Evolutionary conservation across 2,329 filamentous ascomycete genomes (phyloP), one percentile per base, ranked within the genome.

Genomic region (Metarhizium sp.): DNA sequence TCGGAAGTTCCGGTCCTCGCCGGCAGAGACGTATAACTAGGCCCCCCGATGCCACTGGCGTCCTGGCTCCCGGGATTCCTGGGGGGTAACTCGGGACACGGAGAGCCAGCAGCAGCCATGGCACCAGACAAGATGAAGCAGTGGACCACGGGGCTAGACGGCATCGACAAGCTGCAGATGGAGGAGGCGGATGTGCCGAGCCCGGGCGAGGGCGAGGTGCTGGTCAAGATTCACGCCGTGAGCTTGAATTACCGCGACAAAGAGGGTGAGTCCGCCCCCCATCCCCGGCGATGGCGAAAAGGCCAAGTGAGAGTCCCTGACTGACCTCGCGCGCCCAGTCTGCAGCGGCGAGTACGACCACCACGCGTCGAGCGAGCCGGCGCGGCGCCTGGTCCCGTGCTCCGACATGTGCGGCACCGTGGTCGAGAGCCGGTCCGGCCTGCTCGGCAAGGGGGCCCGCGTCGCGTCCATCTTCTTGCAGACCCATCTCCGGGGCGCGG

Each of bases 391-490:
- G 13, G 81, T 88, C 1, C 84, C 85, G 1, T 85, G 82, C 67
- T 86, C 84, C 25, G 86, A 90, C 68, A 87, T 86, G 76, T 86
- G 84, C 69, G 86, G 86, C 48, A 75, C 75, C 8, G 73, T 89
- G 49, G 71, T 80, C 2, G 72, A 70, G n/a, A 70, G 73, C 10
- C 46, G 46, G n/a, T 70, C 71, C 6, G 49, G 59, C 5, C 61
- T 63, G 38, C 81, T 80, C 72, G 73, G 75, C 54, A 68, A 72
- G 16, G 85, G 85, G 56, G 80, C 87, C 56, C 80, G 84, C n/a
- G 85, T 90, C 43, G 75, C 87, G 55, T 79, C 79, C 20, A 86
- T 80, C 52, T 89, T 87, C 69, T 78, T 78, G 61, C 77, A 80
- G 65, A 70, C 69, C 7, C 78, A 81, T 62, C 69, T 83, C 53